Base-by-base conservation (phyloP, 1,284 basidiomycete species). In the Microbotryomycetes sp. region DNA sequence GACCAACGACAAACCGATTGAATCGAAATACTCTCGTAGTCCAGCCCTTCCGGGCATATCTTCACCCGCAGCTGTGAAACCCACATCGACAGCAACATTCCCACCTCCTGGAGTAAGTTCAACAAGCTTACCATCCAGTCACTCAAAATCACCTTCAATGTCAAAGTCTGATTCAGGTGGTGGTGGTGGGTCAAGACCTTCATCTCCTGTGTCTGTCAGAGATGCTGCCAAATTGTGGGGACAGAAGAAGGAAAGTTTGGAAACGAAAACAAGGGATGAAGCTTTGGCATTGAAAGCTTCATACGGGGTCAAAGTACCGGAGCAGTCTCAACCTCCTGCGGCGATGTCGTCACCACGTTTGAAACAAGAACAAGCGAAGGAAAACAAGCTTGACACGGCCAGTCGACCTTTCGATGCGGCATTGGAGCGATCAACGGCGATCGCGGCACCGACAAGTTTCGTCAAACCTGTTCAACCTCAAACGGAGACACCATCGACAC, bases 31-130 rank as follows among this genome's bases (percentile, higher is more conserved):
- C 49, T 58, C 53, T 3, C 64, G 64, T 23, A 62, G 64, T 15
- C 52, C 62, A 29, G 64, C 64, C 16, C 45, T 68, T 1, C 67
- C 67, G 16, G 64, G 67, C 28, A 25, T 68, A 25, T 42, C 36
- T 9, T 49, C 36, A 4, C 46, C 54, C 19, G 48, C 58, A 23
- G 6, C 22, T 16, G 7, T 28, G 23, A 54, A 3, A 15, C 29
- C n/a, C 12, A 25, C 15, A 46, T 42, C 19, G 6, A 28, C 56
- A 26, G 31, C 50, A 3, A 36, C 6, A n/a, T 32, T 4, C 15
- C 49, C 23, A 22, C 57, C 42, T 16, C 16, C 31, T 4, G 22
- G 23, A 29, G 25, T 58, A 22, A 49, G n/a, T 4, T n/a, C 54
- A 23, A 47, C 6, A 26, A 22, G 30, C 5, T 3, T 29, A 6